Conservation (phyloP, 805 yeast genomes). For the Hagleromyces aurorensis region DNA sequence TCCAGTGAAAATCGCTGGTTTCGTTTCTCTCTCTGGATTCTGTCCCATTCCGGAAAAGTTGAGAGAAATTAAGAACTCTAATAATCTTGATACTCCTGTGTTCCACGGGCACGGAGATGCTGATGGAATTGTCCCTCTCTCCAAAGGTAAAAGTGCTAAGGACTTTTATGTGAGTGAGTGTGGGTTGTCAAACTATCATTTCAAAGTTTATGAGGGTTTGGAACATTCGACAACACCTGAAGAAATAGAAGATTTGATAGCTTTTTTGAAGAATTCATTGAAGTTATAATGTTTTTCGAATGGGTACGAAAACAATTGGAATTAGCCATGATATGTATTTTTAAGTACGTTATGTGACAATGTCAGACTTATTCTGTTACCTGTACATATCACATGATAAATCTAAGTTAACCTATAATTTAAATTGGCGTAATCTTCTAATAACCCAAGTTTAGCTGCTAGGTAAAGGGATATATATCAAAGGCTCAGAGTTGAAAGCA, state of each 20-base stretch:
- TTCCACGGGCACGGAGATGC: conserved; percentile 83
- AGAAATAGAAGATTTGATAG: conserved; percentile 51
- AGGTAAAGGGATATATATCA: no score
- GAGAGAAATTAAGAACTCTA: conserved; percentile 20
- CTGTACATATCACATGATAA: no score
- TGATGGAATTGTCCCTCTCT: conserved; percentile 55
- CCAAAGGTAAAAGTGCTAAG: conserved; percentile 31
- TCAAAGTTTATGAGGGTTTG: conserved; percentile 52
- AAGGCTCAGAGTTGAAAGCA: no score
- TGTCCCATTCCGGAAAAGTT: conserved; percentile 27
- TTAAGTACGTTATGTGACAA: no score
- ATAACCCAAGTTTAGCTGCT: no score
- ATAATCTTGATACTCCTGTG: conserved; percentile 60
- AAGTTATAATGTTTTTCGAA: no score
- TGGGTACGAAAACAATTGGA: no score
- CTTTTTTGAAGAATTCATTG: conserved; percentile 34
- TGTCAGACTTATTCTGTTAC: no score
- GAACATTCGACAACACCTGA: conserved; percentile 61
- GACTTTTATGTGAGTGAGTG: conserved; percentile 34
- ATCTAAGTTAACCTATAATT: no score
- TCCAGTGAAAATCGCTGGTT: conserved; percentile 67
- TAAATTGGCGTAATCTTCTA: no score
- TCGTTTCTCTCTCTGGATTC: conserved; percentile 72
- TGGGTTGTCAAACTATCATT: conserved; percentile 42
- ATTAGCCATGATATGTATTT: no score